Conservation (phyloP, 2,329 filamentous ascomycete genomes). For the Penicillium sp. region DNA sequence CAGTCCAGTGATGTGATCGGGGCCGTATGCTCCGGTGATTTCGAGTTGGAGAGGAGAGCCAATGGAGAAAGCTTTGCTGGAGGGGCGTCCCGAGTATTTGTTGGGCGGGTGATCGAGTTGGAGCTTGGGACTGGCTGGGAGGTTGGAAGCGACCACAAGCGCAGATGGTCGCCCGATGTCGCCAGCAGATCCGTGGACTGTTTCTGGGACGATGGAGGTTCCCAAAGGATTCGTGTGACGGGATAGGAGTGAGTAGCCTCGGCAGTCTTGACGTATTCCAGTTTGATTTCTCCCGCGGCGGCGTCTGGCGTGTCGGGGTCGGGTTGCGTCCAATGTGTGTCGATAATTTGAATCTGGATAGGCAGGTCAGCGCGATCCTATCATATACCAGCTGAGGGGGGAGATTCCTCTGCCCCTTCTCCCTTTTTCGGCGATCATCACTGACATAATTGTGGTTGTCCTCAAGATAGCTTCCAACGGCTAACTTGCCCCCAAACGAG, state of each 20-base stretch:
- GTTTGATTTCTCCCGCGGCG: conserved; percentile 54
- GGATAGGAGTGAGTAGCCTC: conserved; percentile 98
- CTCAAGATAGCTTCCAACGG: conserved; percentile 91
- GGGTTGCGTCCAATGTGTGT: conserved; percentile 71
- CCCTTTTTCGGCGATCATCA: neutral
- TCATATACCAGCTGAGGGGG: conserved; percentile 24
- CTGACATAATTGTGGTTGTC: conserved; percentile 93
- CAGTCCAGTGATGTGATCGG: conserved; percentile 94
- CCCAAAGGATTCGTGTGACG: conserved; percentile 91
- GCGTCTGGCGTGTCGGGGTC: conserved; percentile 64
- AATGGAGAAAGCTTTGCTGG: conserved; percentile 83
- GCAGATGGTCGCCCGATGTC: conserved; percentile 88
- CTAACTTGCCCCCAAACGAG: conserved; percentile 78
- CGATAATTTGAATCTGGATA: conserved; percentile 86
- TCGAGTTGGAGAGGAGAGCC: conserved; percentile 91
- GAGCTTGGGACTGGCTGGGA: conserved; percentile 54
- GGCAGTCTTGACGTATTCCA: conserved; percentile 89
- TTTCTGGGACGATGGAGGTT: conserved; percentile 90
- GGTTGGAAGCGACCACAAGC: conserved; percentile 82
- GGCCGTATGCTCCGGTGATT: conserved; percentile 95
- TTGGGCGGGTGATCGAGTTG: conserved; percentile 64
- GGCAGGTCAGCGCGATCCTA: conserved; percentile 11
- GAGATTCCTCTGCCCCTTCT: neutral
- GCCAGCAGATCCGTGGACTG: conserved; percentile 91
- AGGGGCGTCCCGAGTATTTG: conserved; percentile 55